Evolutionary conservation across 768 basidiomycete genomes (phyloP), one percentile per base, ranked within the genome.

Genomic region (Phallus indusiatus): DNA sequence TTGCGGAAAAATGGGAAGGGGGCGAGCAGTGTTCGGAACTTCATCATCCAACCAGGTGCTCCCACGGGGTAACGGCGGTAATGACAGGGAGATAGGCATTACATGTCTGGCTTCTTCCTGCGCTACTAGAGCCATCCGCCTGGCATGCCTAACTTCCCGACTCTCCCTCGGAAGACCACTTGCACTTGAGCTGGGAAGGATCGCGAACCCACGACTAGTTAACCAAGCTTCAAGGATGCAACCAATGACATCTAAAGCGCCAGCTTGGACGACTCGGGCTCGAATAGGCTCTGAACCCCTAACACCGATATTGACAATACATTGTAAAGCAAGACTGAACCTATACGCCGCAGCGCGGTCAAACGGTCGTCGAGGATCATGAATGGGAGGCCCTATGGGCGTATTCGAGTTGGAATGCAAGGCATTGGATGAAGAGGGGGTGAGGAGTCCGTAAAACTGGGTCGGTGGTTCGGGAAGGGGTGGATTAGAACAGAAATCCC

Each of bases 231-330:
- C 93, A 20, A 97, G 78, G 21, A 97, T 88, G 62, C 90, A 91
- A 5, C 92, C 93, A 1, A 96, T 94, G 5, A 96, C 90, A 63
- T 94, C 90, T 24, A 97, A 76, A 0, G 92, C 91, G 17, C 95
- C 94, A 0, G 94, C 93, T 71, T 96, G 91, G 5, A 97, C 95
- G 17, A 97, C 94, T 10, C 94, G 80, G 63, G 86, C 86, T 48
- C 95, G 76, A 66, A 97, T 94, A 18, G 84, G 83, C 71, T 98
- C 94, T 59, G 83, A 88, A n/a, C 95, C 95, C 33, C 95, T 77
- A 0, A 98, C 94, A 37, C 95, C 95, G 66, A 97, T 92, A 71
- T 99, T 98, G 62, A 94, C 94, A 49, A 98, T 85, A 67, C 92
- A 96, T 68, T 97, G 94, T 68, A 99, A 94, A 1, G 95, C 95